Evolutionary conservation across 2,329 filamentous ascomycete species (phyloP).

Genomic region (Diplodia seriata): DNA sequence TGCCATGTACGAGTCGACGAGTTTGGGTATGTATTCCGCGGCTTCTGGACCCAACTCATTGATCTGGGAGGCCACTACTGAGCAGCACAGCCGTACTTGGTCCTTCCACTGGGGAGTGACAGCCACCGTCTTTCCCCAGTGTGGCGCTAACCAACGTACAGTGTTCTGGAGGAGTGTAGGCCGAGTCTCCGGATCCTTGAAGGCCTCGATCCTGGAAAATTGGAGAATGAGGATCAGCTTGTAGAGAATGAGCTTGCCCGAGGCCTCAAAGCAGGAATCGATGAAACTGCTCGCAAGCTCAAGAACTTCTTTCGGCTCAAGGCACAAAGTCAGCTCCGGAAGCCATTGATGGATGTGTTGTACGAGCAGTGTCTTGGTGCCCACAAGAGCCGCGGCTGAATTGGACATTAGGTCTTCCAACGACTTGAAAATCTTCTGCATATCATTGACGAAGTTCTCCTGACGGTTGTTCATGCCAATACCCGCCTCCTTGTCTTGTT

Average conservation of each 20-base stretch:
- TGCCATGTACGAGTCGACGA: constrained; percentile 85
- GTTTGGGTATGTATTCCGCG: constrained; percentile 87
- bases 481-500: constrained; percentile 84
- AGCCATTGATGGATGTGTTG: constrained; percentile 98
- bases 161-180: constrained; percentile 79
- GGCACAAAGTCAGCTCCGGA: constrained; percentile 80
- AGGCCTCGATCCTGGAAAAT: constrained; percentile 82
- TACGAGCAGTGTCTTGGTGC: constrained; percentile 91
- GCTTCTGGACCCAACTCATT: constrained; percentile 79
- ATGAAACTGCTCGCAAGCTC: constrained; percentile 93
- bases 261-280: constrained; percentile 85
- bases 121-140: constrained; percentile 80
- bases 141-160: constrained; percentile 86
- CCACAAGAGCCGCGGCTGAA: constrained; percentile 81
- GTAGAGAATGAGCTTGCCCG: constrained; percentile 89
- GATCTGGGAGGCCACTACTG: constrained; percentile 85
- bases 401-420: constrained; percentile 91
- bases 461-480: constrained; percentile 79
- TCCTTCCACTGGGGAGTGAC: constrained; percentile 88
- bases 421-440: constrained; percentile 87
- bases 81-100: constrained; percentile 91
- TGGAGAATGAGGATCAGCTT: constrained; percentile 93
- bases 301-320: constrained; percentile 83
- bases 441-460: constrained; percentile 79
- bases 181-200: constrained; percentile 77